Percentiles rank a stretch among this genome's conserved stretches.
These are phyloP conservation scores for Leishmania tarentolae DNA, from an alignment of 208 protist species.

Conservation along the genomic window DNA sequence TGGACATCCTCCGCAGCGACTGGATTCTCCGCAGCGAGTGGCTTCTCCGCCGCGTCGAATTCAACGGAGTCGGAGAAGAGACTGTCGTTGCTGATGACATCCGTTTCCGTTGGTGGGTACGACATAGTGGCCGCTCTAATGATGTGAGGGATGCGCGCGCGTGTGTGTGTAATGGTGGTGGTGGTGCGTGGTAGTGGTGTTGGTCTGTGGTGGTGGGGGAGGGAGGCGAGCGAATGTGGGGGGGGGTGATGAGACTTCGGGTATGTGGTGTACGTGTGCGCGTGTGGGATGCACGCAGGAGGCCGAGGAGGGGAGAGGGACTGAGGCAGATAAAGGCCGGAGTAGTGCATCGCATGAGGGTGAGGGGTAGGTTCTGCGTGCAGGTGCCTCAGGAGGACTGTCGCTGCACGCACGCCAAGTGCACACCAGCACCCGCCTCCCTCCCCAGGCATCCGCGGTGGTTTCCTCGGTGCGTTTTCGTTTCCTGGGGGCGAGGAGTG, in stretches of 20 bases:
- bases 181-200: no score
- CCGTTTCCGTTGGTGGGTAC: constrained; percentile 61
- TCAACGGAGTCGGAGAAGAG: constrained; percentile 70
- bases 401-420: neutral
- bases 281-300: no score
- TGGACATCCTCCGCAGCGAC: constrained; percentile 12
- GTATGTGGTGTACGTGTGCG: neutral
- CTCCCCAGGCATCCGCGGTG: neutral
- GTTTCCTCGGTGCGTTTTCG: neutral
- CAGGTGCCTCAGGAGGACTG: no score
- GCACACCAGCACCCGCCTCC: neutral
- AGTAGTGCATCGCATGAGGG: neutral
- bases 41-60: constrained; percentile 71
- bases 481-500: neutral
- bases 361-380: no score
- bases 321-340: neutral
- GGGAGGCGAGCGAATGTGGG: neutral
- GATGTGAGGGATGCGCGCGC: neutral
- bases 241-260: neutral
- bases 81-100: constrained; percentile 67
- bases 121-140: constrained; percentile 27
- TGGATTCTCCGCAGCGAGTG: constrained; percentile 54
- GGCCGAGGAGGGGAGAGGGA: neutral
- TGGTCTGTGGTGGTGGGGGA: neutral
- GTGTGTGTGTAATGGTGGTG: neutral